Conservation (phyloP, 805 yeast species). For the Candida nemodendra region DNA sequence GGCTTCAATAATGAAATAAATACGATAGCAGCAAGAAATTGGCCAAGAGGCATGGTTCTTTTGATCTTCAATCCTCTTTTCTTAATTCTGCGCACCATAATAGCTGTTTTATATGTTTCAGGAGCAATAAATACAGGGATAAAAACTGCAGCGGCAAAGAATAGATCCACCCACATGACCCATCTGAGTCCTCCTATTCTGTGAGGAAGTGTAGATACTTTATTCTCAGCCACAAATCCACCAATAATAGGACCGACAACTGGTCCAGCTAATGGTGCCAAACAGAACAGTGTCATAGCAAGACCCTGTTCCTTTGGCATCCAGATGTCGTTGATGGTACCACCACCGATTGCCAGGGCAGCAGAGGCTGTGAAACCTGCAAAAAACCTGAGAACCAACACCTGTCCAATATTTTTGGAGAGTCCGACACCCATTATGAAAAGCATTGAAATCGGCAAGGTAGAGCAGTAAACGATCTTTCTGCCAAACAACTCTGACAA, state of each 20-base stretch:
- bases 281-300: constrained; percentile 77
- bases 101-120: constrained; percentile 74
- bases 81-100: constrained; percentile 58
- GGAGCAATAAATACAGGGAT: constrained; percentile 44
- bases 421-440: constrained; percentile 75
- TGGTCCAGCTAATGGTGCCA: constrained; percentile 82
- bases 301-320: constrained; percentile 59
- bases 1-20: constrained; percentile 60
- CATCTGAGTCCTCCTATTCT: constrained; percentile 57
- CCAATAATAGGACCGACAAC: constrained; percentile 75
- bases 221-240: constrained; percentile 60
- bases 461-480: constrained; percentile 53
- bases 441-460: constrained; percentile 66
- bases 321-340: constrained; percentile 79
- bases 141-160: constrained; percentile 61
- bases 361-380: constrained; percentile 78
- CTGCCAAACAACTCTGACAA: constrained; percentile 70
- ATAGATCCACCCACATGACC: constrained; percentile 69
- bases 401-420: constrained; percentile 55
- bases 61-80: constrained; percentile 55
- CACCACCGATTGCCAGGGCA: constrained; percentile 81
- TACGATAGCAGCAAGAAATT: constrained; percentile 45
- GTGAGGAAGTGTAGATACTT: constrained; percentile 25
- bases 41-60: constrained; percentile 32
- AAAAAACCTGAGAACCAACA: constrained; percentile 70